Conservation (phyloP, 2,329 filamentous ascomycete species). For the Diaporthe vexans region DNA sequence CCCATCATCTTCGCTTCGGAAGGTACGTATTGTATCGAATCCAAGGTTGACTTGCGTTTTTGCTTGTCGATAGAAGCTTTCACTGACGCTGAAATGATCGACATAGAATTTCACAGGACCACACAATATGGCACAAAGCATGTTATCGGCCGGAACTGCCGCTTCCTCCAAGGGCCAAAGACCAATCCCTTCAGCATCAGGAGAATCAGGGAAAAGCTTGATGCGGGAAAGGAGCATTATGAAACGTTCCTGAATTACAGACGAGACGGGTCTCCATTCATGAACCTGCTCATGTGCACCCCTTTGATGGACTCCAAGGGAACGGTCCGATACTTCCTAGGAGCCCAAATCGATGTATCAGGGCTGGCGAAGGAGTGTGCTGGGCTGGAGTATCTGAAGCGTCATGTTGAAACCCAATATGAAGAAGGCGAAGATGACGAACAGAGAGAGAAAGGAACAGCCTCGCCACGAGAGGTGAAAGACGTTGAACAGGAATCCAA, state of each 20-base stretch:
- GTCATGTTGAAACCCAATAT: conserved; percentile 56
- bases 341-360: conserved; percentile 79
- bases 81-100: background rate
- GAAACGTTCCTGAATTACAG: conserved; percentile 84
- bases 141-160: conserved; percentile 81
- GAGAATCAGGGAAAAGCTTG: conserved; percentile 72
- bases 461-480: background rate
- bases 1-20: conserved; percentile 84
- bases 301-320: conserved; percentile 78
- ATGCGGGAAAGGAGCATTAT: conserved; percentile 75
- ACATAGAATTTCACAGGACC: conserved; percentile 64
- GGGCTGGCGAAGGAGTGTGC: conserved; percentile 76
- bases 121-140: conserved; percentile 67
- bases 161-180: conserved; percentile 81
- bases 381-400: conserved; percentile 74
- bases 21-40: conserved; percentile 57
- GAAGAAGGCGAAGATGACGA: conserved; percentile 48
- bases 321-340: conserved; percentile 75
- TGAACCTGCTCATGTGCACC: conserved; percentile 81
- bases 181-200: conserved; percentile 74
- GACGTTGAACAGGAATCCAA: conserved; percentile 52
- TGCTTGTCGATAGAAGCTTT: background rate
- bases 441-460: conserved; percentile 38
- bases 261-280: conserved; percentile 80
- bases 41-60: no score